Evolutionary conservation across 2,329 filamentous ascomycete species (phyloP).

Genomic region (Zelopaecilomyces penicillatus): DNA sequence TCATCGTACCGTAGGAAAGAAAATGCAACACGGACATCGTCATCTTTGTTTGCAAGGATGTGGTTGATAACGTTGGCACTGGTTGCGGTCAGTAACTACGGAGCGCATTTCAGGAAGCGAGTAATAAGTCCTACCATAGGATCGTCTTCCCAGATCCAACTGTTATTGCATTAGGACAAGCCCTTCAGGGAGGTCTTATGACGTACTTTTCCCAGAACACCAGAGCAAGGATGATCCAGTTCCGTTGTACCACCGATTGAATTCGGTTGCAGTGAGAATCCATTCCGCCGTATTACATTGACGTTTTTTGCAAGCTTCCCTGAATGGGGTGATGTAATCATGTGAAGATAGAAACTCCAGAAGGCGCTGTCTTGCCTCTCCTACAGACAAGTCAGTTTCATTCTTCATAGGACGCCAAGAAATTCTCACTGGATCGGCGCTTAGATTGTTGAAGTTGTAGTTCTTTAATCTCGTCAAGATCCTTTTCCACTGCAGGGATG

Average conservation of each 20-base stretch:
- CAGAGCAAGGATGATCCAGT: constrained; percentile 12
- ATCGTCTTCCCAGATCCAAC: constrained; percentile 21
- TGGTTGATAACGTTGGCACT: constrained; percentile 11
- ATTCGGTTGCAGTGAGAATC: constrained; percentile 18
- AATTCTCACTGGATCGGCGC: not conserved
- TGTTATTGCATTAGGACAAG: not conserved
- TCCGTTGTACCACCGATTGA: constrained; percentile 15
- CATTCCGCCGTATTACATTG: constrained; percentile 18
- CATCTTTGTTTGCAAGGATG: constrained; percentile 3
- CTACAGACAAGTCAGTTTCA: too few species aligned
- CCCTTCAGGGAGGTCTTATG: not conserved
- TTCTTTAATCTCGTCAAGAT: not conserved
- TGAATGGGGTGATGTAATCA: constrained; percentile 16
- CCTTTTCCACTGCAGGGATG: too few species aligned
- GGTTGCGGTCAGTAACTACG: not conserved
- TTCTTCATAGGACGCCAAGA: not conserved
- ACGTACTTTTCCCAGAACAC: constrained; percentile 24
- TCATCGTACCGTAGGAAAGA: constrained; percentile 11
- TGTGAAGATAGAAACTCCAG: constrained; percentile 20
- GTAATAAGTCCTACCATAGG: constrained; percentile 5
- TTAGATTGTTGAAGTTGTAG: not conserved
- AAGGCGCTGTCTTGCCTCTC: constrained; percentile 5
- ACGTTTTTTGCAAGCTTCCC: constrained; percentile 20
- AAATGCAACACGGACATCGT: constrained; percentile 5
- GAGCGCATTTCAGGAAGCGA: not conserved